These are phyloP conservation scores for Rutidosis leptorrhynchoides DNA, from an alignment of 129 eudicot genomes.

Conservation along the genomic window DNA sequence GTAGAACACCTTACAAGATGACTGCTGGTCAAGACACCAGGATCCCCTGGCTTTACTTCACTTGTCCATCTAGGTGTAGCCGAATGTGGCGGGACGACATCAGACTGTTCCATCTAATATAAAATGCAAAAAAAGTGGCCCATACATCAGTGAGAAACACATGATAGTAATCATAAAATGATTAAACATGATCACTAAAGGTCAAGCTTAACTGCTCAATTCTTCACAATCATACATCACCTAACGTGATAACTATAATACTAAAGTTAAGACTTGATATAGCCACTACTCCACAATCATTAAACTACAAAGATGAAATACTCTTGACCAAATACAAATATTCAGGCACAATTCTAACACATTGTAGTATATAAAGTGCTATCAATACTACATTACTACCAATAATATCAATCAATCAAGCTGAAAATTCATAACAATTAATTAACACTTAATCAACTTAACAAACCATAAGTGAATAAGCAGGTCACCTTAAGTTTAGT, in stretches of 20 bases:
- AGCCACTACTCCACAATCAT: background rate
- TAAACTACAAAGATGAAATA: background rate
- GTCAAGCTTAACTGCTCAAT: background rate
- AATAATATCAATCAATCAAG: background rate
- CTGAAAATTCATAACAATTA: background rate
- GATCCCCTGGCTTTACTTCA: constrained; percentile 1
- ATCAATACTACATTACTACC: too few relatives aligned
- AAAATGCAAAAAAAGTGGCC: background rate
- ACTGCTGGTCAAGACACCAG: background rate
- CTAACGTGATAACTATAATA: too few relatives aligned
- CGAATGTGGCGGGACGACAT: background rate
- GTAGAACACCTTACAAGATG: constrained; percentile 13
- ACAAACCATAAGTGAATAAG: background rate
- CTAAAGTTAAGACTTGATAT: too few relatives aligned
- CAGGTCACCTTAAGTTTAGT: constrained; percentile 50
- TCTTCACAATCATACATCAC: background rate
- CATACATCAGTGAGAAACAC: background rate
- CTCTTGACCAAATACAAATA: background rate
- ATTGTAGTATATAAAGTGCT: background rate
- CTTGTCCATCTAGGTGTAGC: constrained; percentile 1
- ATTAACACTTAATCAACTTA: too few relatives aligned
- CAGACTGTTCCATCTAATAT: constrained; percentile 9
- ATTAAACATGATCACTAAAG: background rate
- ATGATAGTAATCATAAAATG: background rate
- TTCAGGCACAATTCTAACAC: background rate